Evolutionary conservation across 352 stramenopile species (phyloP).

Genomic region (Phytophthora sp.): DNA sequence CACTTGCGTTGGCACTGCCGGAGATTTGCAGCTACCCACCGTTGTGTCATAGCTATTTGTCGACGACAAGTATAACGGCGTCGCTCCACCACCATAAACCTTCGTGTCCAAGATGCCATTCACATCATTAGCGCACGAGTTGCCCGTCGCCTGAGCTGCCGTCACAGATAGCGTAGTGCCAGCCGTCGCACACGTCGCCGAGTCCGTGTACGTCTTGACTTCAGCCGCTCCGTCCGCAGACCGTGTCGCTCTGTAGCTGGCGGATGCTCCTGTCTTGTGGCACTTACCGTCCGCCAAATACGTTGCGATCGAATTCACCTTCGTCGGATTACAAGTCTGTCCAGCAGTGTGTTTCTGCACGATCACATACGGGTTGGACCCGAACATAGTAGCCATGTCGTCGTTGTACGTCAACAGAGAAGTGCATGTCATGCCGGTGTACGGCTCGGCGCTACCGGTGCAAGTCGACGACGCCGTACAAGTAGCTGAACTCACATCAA

Average conservation of each 20-base stretch:
- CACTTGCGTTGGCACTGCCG: no score
- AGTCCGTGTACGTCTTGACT: background rate
- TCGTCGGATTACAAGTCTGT: background rate
- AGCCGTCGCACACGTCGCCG: background rate
- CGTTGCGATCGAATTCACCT: background rate
- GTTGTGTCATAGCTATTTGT: no score
- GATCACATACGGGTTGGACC: conserved; percentile 7
- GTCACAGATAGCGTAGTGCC: background rate
- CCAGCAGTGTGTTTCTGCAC: conserved; percentile 8
- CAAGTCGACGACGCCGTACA: background rate
- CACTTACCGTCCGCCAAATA: conserved; percentile 27
- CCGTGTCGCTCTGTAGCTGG: conserved; percentile 9
- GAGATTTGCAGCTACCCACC: no score
- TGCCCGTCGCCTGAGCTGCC: background rate
- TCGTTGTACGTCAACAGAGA: background rate
- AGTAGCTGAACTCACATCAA: background rate
- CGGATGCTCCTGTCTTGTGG: background rate
- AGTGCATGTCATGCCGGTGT: background rate
- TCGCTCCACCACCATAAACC: conserved; percentile 12
- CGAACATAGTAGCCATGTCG: conserved; percentile 8
- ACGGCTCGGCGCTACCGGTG: background rate
- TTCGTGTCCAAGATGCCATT: no score
- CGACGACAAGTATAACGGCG: background rate
- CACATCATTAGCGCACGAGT: conserved; percentile 1
- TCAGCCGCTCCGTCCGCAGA: background rate